These are phyloP conservation scores for Colletotrichum sp. DNA, from an alignment of 2,329 filamentous ascomycete species.

Conservation along the genomic window DNA sequence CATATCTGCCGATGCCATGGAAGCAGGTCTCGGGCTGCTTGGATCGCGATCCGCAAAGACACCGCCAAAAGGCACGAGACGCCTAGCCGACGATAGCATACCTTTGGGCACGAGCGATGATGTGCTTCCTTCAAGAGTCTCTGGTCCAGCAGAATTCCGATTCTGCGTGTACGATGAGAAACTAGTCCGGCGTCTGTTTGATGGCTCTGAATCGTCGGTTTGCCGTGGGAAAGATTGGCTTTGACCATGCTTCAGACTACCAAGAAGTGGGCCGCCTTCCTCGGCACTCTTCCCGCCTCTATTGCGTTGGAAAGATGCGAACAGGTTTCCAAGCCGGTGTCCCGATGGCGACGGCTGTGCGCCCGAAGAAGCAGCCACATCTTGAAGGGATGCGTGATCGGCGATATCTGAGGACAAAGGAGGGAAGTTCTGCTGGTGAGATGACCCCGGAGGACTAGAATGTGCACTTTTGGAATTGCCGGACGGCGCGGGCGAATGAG, in stretches of 20 bases:
- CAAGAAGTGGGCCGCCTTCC: slow-evolving; percentile 68
- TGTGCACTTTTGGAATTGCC: slow-evolving; percentile 60
- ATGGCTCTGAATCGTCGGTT: slow-evolving; percentile 60
- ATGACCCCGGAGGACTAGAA: slow-evolving; percentile 67
- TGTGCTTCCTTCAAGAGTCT: slow-evolving; percentile 38
- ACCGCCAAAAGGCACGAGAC: slow-evolving; percentile 55
- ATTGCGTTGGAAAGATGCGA: slow-evolving; percentile 68
- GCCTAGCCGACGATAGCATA: slow-evolving; percentile 38
- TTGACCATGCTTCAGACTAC: slow-evolving; percentile 72
- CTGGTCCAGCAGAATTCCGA: slow-evolving; percentile 55
- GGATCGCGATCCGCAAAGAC: slow-evolving; percentile 58
- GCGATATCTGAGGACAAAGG: slow-evolving; percentile 49
- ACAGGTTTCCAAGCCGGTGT: slow-evolving; percentile 51
- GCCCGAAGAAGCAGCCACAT: slow-evolving; percentile 46
- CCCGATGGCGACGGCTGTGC: slow-evolving; percentile 33
- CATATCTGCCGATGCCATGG: slow-evolving; percentile 72
- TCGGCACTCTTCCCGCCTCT: slow-evolving; percentile 60
- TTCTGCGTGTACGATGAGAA: slow-evolving; percentile 65
- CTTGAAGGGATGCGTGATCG: slow-evolving; percentile 48
- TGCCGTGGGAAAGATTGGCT: slow-evolving; percentile 78
- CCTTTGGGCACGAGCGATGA: slow-evolving; percentile 7
- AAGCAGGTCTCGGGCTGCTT: slow-evolving; percentile 69
- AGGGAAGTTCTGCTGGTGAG: slow-evolving; percentile 62
- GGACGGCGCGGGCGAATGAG: slow-evolving; percentile 68
- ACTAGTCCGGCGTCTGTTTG: slow-evolving; percentile 62